Base-by-base conservation (phyloP, 805 yeast species). In the Metschnikowia rubicola region DNA sequence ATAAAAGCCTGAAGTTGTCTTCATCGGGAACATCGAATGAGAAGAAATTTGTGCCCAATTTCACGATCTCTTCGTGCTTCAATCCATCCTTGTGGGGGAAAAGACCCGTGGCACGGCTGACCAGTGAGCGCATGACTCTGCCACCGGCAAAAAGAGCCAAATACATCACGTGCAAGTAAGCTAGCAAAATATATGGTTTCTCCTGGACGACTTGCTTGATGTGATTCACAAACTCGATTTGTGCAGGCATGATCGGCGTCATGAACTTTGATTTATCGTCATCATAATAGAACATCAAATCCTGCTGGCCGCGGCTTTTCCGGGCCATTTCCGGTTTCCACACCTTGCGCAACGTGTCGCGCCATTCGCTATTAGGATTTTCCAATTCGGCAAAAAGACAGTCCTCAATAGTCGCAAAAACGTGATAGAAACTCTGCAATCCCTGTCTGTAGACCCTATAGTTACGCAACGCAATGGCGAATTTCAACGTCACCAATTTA, bases 141-240 rank as follows among this genome's bases (percentile, higher is more conserved):
- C 95, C 96, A 42, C 96, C 96, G 2, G 96, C 96, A 69, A 88
- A 88, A 42, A 88, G 74, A 0, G 94, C 96, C 60, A 88, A 68
- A 66, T 88, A 88, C 80, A 88, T 76, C 40, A 86, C 94, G 62
- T 88, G 96, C 70, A 88, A 80, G 64, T 88, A 88, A 5, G 96
- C 94, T 39, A 88, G 70, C 33, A 88, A 65, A 17, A 86, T 65
- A 55, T 85, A 79, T 8, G 96, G 96, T 59, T 84, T 83, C 38
- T 77, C 81, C 37, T 60, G 60, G 32, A 85, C 77, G 8, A 73
- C 74, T 40, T 67, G 62, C 34, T 71, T 66, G 46, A 88, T 85
- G 61, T 84, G 89, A 34, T 82, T 63, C 30, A 74, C 75, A 57
- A 84, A 86, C 33, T 69, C 80, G 37, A 80, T 79, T 64, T 87